A percentile compares a stretch with the other conserved stretches of the same genome.
These are phyloP conservation scores for Microthyrium microscopicum DNA, from an alignment of 2,329 filamentous ascomycete genomes.

Conservation along the genomic window DNA sequence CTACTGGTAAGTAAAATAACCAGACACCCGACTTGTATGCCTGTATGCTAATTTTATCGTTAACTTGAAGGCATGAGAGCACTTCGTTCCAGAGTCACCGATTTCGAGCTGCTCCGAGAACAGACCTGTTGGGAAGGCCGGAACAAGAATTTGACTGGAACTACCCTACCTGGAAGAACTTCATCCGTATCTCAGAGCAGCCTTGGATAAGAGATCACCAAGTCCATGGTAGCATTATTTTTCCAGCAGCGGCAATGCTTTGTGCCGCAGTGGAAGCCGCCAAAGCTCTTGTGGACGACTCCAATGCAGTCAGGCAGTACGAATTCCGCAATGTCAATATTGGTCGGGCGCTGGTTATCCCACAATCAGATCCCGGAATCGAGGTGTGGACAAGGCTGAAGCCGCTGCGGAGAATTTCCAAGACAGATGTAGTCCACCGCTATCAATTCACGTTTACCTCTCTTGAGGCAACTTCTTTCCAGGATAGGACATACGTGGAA, in stretches of 20 bases:
- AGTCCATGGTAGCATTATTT: conserved; percentile 13
- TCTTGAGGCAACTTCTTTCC: too few species aligned
- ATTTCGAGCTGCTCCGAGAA: neutral
- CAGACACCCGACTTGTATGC: too few species aligned
- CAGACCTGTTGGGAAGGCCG: neutral
- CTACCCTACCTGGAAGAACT: conserved; percentile 11
- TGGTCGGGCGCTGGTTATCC: neutral
- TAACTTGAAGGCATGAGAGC: too few species aligned
- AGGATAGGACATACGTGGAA: too few species aligned
- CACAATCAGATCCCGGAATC: neutral
- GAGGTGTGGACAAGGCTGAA: too few species aligned
- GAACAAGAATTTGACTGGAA: neutral
- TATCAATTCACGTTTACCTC: too few species aligned
- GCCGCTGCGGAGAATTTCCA: too few species aligned
- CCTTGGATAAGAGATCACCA: conserved; percentile 14
- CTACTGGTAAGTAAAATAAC: too few species aligned
- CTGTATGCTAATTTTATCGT: too few species aligned
- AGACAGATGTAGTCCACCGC: too few species aligned
- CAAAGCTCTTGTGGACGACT: conserved; percentile 8
- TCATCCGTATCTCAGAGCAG: conserved; percentile 11
- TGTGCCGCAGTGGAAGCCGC: conserved; percentile 19
- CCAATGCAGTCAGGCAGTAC: neutral
- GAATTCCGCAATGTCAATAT: conserved; percentile 1
- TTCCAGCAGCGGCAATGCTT: conserved; percentile 19
- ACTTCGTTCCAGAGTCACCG: neutral